phyloP scores from a whole-genome alignment of 2,329 filamentous ascomycete species.

The Alternaria viburni region DNA sequence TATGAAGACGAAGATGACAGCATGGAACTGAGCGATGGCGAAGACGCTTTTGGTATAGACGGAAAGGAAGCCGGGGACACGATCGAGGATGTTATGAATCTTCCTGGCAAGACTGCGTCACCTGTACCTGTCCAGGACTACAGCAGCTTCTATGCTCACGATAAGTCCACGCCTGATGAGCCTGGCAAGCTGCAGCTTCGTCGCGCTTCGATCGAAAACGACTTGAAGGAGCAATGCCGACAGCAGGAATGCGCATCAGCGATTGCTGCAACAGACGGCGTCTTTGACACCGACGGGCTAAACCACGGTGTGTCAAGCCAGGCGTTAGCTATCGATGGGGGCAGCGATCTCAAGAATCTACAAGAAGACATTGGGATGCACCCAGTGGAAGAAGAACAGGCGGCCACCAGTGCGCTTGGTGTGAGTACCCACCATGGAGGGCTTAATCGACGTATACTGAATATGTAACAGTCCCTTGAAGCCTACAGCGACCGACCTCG shows the following conservation, averaged over 20 bases:
- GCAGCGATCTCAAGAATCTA: not conserved
- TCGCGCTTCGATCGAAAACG: not conserved
- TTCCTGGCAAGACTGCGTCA: not conserved
- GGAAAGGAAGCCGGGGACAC: not conserved
- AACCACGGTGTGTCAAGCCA: not conserved
- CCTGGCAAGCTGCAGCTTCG: not conserved
- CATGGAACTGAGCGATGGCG: slow-evolving; percentile 22
- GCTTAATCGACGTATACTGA: not conserved
- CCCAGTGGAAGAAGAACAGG: not conserved
- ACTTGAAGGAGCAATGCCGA: not conserved
- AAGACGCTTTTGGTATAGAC: not conserved
- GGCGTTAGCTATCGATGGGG: not conserved
- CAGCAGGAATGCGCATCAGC: not conserved
- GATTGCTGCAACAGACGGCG: not conserved
- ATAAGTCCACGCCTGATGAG: not conserved
- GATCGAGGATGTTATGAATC: slow-evolving; percentile 16
- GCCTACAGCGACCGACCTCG: not conserved
- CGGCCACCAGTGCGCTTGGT: not conserved
- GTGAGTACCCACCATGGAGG: not conserved
- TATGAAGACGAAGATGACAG: slow-evolving; percentile 27
- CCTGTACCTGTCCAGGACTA: not conserved
- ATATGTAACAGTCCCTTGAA: not conserved
- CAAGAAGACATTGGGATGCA: not conserved
- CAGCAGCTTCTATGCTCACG: not conserved
- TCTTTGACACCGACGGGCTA: not conserved